These are phyloP conservation scores for Monosporascus sp. DNA, from an alignment of 2,329 filamentous ascomycete species.

Conservation along the genomic window DNA sequence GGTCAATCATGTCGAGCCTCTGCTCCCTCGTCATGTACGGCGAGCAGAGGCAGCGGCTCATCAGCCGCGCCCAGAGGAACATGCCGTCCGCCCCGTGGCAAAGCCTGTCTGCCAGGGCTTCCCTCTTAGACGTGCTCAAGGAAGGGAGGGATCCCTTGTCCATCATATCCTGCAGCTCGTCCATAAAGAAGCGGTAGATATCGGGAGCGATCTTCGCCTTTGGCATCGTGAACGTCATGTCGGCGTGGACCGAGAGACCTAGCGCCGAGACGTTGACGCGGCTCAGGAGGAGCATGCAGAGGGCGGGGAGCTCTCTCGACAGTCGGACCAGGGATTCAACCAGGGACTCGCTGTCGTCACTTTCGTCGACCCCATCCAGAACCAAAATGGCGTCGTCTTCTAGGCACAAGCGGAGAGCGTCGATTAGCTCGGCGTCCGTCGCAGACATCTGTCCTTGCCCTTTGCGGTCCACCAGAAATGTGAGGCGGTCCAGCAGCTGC, in stretches of 20 bases:
- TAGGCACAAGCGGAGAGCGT: background rate
- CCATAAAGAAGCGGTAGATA: background rate
- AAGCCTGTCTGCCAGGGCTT: background rate
- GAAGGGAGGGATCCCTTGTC: background rate
- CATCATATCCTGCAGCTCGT: background rate
- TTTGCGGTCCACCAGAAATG: background rate
- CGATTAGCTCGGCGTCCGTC: background rate
- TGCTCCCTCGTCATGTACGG: background rate
- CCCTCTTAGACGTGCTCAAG: background rate
- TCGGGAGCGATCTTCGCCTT: background rate
- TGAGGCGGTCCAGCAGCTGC: background rate
- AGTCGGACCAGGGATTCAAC: background rate
- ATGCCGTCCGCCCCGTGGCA: background rate
- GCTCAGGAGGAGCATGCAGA: background rate
- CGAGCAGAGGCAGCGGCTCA: background rate
- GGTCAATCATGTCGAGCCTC: background rate
- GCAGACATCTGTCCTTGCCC: background rate
- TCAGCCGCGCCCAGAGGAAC: slow-evolving; percentile 3
- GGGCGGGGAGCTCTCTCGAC: background rate
- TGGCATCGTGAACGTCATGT: background rate
- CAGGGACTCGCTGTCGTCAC: background rate
- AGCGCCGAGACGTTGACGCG: background rate
- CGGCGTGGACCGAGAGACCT: background rate
- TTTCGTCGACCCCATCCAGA: slow-evolving; percentile 2
- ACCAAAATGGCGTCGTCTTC: background rate